Percentiles rank a stretch among this genome's conserved stretches.
Conservation (phyloP, 2,329 filamentous ascomycete genomes). For the Botrytis fabae region DNA sequence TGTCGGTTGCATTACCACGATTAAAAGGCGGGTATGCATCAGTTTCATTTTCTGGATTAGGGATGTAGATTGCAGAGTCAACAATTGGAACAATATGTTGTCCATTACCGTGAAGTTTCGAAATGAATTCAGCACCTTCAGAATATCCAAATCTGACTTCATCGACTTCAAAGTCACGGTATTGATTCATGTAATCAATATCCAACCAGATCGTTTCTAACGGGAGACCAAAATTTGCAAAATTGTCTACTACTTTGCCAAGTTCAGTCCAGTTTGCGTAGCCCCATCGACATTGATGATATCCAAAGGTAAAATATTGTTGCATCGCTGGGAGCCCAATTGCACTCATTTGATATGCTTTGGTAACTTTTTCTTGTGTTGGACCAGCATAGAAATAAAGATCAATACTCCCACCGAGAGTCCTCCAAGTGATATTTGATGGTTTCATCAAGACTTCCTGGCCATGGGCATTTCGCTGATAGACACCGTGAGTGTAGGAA, state of each 20-base stretch:
- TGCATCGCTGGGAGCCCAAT: slow-evolving; percentile 75
- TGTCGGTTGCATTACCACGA: slow-evolving; percentile 57
- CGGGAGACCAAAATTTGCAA: slow-evolving; percentile 63
- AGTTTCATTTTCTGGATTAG: slow-evolving; percentile 66
- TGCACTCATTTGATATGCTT: slow-evolving; percentile 66
- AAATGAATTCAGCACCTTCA: slow-evolving; percentile 60
- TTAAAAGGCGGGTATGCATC: slow-evolving; percentile 65
- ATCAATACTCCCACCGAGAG: slow-evolving; percentile 74
- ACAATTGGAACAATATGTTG: slow-evolving; percentile 69
- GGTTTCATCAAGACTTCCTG: slow-evolving; percentile 69
- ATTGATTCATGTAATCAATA: slow-evolving; percentile 67
- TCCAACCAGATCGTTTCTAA: slow-evolving; percentile 70
- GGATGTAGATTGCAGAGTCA: slow-evolving; percentile 69
- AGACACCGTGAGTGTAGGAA: slow-evolving; percentile 74
- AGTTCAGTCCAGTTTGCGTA: slow-evolving; percentile 72
- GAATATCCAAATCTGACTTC: slow-evolving; percentile 55
- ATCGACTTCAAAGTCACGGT: slow-evolving; percentile 64
- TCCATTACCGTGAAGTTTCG: slow-evolving; percentile 60
- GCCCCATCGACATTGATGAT: slow-evolving; percentile 81
- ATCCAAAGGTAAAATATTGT: slow-evolving; percentile 79
- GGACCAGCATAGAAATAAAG: slow-evolving; percentile 79
- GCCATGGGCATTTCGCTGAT: slow-evolving; percentile 72
- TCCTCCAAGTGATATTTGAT: slow-evolving; percentile 68
- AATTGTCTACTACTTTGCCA: slow-evolving; percentile 66
- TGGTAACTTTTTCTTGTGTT: slow-evolving; percentile 65